phyloP scores from a whole-genome alignment of 2,329 filamentous ascomycete genomes.

The Xylaria polymorpha region DNA sequence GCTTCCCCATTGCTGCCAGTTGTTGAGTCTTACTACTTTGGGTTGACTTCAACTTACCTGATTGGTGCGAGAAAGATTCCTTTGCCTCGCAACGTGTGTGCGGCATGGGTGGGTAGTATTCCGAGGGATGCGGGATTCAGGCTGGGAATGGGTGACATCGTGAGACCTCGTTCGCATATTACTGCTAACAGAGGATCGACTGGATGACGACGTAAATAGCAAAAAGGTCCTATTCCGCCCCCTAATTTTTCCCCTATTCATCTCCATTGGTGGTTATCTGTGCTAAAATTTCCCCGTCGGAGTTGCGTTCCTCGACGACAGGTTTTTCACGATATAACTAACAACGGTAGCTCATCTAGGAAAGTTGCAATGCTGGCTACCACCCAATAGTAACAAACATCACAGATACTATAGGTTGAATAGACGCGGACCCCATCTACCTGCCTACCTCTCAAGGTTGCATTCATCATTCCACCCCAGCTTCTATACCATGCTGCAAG shows the following conservation, averaged over 20 bases:
- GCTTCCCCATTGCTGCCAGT: background rate
- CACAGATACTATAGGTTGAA: background rate
- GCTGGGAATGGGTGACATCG: constrained; percentile 1
- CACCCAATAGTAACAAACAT: background rate
- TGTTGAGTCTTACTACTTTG: background rate
- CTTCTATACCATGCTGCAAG: background rate
- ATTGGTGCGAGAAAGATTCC: background rate
- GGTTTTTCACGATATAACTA: background rate
- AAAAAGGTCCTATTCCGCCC: constrained; percentile 23
- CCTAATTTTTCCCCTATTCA: background rate
- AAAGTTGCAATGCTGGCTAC: constrained; percentile 10
- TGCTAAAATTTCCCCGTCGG: background rate
- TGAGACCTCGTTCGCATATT: background rate
- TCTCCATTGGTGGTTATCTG: constrained; percentile 10
- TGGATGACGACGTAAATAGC: constrained; percentile 15
- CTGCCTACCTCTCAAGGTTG: background rate
- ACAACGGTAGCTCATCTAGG: background rate
- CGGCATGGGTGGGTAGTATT: constrained; percentile 1
- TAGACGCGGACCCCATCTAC: constrained; percentile 4
- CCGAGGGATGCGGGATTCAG: background rate
- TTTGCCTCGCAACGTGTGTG: background rate
- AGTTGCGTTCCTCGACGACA: background rate
- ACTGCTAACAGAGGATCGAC: constrained; percentile 12
- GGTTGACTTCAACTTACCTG: constrained; percentile 4
- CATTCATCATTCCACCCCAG: background rate